Evolutionary conservation across 495 filamentous ascomycete species (phyloP), one percentile per base, ranked within the genome.

Genomic region (Xylaria longipes): DNA sequence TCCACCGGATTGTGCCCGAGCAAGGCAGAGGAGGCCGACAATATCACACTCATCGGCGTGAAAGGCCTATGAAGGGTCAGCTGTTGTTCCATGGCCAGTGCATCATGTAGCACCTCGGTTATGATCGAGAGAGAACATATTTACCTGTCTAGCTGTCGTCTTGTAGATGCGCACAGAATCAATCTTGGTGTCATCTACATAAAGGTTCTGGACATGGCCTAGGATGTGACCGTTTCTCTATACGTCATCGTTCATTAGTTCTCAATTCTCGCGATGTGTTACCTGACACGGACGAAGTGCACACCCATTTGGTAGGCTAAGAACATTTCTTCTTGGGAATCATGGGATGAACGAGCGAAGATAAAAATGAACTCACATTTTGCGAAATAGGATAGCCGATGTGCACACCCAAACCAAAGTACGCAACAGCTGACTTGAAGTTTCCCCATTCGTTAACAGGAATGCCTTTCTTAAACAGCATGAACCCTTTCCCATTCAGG

Each of bases 191-290:
- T 91, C 82, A 80, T 97, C 93, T 70, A 95, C 94, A 48, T 93
- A 92, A 4, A 97, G 85, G 81, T 97, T 93, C 81, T 97, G 94
- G 77, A 97, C 94, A 79, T 97, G 94, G 3, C 94, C 94, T 12
- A 97, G 85, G 17, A 97, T 92, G 79, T 97, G 94, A n/a, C 94
- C 94, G 54, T 88, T 88, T 9, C 89, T 66, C 69, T 71, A 41
- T 37, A 64, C 22, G 37, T 37, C 17, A 37, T 39, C 9, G 5
- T 50, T 48, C 27, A 35, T 71, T 57, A 71, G 69, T 27, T 46
- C 54, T 56, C 17, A 58, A 22, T 17, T 27, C 52, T 69, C 29
- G 15, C 1, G 45, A 48, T 54, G 31, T 20, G 1, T 37, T 35
- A 11, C 22, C n/a, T n/a, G n/a, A 54, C 45, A 46, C 11, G 39